Percentiles rank a stretch among this genome's conserved stretches.
Evolutionary conservation across 768 basidiomycete genomes (phyloP).

Genomic region (Tylopilus plumbeoviolaceoides): DNA sequence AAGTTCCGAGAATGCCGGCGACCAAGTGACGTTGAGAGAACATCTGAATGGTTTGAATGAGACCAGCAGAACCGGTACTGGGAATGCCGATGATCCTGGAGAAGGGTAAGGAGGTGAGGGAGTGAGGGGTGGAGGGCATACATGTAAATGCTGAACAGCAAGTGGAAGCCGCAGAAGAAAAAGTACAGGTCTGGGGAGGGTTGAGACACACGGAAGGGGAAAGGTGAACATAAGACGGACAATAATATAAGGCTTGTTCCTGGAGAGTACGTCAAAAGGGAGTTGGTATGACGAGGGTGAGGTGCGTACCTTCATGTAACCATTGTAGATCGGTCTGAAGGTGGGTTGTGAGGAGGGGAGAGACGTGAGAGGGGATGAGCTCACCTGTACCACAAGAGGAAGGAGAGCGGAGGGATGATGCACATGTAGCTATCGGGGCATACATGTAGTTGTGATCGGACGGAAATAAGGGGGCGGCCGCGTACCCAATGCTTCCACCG

Average conservation of each 20-base stretch:
- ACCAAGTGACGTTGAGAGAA: slow-evolving; percentile 68
- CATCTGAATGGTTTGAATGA: slow-evolving; percentile 88
- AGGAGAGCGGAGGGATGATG: slow-evolving; percentile 73
- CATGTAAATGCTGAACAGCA: slow-evolving; percentile 92
- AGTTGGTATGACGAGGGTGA: slow-evolving; percentile 20
- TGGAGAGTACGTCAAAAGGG: slow-evolving; percentile 32
- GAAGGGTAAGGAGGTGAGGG: slow-evolving; percentile 19
- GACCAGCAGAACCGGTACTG: slow-evolving; percentile 91
- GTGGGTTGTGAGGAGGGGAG: slow-evolving; percentile 8
- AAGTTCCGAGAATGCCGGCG: slow-evolving; percentile 74
- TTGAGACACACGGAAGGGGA: slow-evolving; percentile 3
- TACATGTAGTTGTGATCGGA: slow-evolving; percentile 15
- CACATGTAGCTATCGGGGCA: slow-evolving; percentile 59
- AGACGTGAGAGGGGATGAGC: slow-evolving; percentile 25
- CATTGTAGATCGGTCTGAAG: slow-evolving; percentile 89
- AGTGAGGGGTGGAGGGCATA: slow-evolving; percentile 33
- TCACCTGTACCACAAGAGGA: slow-evolving; percentile 94
- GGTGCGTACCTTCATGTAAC: slow-evolving; percentile 82
- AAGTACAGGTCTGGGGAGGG: slow-evolving; percentile 79
- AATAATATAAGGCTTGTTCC: slow-evolving; percentile 94
- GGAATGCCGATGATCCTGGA: slow-evolving; percentile 91
- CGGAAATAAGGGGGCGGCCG: slow-evolving; percentile 12
- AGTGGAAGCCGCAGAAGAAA: slow-evolving; percentile 94
- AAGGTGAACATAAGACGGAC: slow-evolving; percentile 44
- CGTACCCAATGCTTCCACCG: slow-evolving; percentile 79